Evolutionary conservation across 768 basidiomycete genomes (phyloP).

Genomic region (Mycena albidolilacea): DNA sequence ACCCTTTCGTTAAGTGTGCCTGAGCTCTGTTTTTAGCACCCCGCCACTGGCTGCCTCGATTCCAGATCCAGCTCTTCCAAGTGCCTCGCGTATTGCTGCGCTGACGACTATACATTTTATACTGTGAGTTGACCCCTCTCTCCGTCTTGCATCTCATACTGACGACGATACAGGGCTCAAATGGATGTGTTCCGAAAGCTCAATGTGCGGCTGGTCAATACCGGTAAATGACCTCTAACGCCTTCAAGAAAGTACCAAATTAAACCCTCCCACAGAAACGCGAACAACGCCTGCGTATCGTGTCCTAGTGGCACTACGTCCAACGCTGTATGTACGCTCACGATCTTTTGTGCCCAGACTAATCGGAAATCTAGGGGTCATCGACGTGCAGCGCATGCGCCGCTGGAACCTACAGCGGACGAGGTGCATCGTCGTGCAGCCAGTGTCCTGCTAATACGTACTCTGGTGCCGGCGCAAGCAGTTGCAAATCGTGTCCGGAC

Average conservation of each 20-base stretch:
- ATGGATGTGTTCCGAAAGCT: background rate
- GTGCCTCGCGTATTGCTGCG: conserved; percentile 3
- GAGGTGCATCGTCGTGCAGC: background rate
- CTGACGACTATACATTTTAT: background rate
- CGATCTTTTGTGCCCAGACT: background rate
- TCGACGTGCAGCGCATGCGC: background rate
- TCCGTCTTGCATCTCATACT: no score
- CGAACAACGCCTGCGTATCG: no score
- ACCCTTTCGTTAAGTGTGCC: background rate
- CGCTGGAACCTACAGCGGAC: background rate
- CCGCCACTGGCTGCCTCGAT: background rate
- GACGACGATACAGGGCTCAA: background rate
- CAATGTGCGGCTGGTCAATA: no score
- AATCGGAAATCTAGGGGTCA: background rate
- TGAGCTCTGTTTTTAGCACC: background rate
- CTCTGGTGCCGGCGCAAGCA: background rate
- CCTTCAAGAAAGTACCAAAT: no score
- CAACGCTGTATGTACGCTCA: background rate
- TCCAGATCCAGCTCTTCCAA: background rate
- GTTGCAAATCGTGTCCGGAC: background rate
- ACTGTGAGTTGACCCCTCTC: background rate
- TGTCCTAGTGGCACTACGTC: background rate
- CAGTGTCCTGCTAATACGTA: background rate
- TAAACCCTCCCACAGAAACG: no score
- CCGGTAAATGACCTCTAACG: no score